phyloP scores from a whole-genome alignment of 257 asterid species.

The Primulina eburnea region DNA sequence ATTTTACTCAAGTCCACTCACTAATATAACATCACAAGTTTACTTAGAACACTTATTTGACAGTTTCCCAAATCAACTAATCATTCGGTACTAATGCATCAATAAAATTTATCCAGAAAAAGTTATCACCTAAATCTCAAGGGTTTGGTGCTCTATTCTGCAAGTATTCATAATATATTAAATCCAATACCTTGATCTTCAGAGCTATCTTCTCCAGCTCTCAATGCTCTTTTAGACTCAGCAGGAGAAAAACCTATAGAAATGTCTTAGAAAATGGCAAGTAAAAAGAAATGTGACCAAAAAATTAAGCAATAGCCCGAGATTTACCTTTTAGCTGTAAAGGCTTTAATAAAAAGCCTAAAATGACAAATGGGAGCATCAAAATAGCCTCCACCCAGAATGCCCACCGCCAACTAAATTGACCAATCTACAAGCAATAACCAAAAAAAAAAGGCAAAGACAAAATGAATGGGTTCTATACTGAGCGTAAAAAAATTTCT shows the following conservation, averaged over 20 bases:
- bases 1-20: constrained; percentile 1
- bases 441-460: background rate
- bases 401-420: constrained; percentile 79
- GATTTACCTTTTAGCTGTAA: constrained; percentile 78
- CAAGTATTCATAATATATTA: constrained; percentile 17
- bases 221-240: constrained; percentile 48
- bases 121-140: background rate
- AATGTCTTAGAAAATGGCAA: constrained; percentile 30
- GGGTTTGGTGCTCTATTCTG: constrained; percentile 11
- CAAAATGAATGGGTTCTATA: background rate
- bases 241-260: constrained; percentile 63
- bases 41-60: background rate
- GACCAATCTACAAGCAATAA: constrained; percentile 49
- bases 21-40: background rate
- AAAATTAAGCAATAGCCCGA: constrained; percentile 21
- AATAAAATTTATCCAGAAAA: constrained; percentile 14
- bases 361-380: constrained; percentile 88
- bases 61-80: background rate
- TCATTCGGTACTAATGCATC: constrained; percentile 1
- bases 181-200: constrained; percentile 54
- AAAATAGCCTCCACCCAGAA: constrained; percentile 78
- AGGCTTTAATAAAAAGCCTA: constrained; percentile 87
- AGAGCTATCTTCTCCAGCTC: constrained; percentile 37
- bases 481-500: background rate
- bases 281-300: constrained; percentile 14